Conservation (phyloP, 73 alveolate genomes). For the Tetrahymena elliotti region DNA sequence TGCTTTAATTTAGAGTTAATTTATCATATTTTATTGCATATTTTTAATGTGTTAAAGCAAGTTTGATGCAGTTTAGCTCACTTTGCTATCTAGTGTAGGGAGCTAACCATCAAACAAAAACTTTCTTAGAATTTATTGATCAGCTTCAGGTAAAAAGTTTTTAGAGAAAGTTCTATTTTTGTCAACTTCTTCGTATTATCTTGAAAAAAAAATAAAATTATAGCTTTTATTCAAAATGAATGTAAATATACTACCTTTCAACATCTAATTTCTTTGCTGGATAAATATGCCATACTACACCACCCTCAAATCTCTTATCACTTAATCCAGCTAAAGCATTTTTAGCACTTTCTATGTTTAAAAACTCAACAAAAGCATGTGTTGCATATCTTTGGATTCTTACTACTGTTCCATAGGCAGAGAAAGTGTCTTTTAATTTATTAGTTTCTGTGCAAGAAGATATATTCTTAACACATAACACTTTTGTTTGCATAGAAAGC, state of each 20-base stretch:
- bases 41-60: not conserved
- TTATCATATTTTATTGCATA: not conserved
- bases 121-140: not conserved
- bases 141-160: not conserved
- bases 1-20: not conserved
- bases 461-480: not conserved
- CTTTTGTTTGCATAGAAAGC: not conserved
- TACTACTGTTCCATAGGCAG: not conserved
- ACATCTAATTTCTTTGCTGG: not conserved
- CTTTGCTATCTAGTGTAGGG: not conserved
- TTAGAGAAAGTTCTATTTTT: not conserved
- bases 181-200: not conserved
- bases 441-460: not conserved
- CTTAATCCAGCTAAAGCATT: not conserved
- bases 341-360: not conserved
- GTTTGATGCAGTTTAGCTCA: not conserved
- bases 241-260: not conserved
- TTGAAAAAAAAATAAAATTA: not conserved
- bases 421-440: not conserved
- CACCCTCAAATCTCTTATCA: not conserved
- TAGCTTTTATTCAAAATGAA: not conserved
- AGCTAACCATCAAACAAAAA: not conserved
- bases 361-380: not conserved
- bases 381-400: not conserved
- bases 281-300: not conserved